phyloP scores from a whole-genome alignment of 2,329 filamentous ascomycete genomes.

The Malbranchea zuffiana region DNA sequence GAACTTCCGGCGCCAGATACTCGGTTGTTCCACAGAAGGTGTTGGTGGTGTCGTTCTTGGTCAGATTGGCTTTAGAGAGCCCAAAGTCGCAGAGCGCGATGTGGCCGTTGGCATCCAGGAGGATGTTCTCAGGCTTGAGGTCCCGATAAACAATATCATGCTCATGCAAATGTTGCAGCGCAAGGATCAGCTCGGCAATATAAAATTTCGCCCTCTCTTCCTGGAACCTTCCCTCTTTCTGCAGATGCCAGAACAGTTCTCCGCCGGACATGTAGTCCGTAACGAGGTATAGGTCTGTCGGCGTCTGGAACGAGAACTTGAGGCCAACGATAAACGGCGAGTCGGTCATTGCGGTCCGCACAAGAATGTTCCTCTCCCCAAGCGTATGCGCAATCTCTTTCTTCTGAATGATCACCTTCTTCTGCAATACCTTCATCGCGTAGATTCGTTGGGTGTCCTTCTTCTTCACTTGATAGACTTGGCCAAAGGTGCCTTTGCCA shows the following conservation, averaged over 20 bases:
- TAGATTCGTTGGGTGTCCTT: slow-evolving; percentile 94
- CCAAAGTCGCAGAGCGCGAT: slow-evolving; percentile 97
- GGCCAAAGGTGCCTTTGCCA: slow-evolving; percentile 94
- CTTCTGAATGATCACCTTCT: slow-evolving; percentile 99
- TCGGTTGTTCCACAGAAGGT: slow-evolving; percentile 98
- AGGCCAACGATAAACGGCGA: slow-evolving; percentile 96
- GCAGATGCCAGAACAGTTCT: slow-evolving; percentile 96
- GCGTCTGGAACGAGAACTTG: slow-evolving; percentile 98
- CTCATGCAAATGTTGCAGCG: slow-evolving; percentile 86
- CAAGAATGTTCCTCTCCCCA: slow-evolving; percentile 91
- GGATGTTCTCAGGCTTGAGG: slow-evolving; percentile 93
- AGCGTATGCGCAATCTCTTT: slow-evolving; percentile 97
- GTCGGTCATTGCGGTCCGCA: slow-evolving; percentile 87
- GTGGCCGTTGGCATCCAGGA: slow-evolving; percentile 92
- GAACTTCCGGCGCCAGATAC: slow-evolving; percentile 88
- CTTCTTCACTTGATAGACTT: slow-evolving; percentile 97
- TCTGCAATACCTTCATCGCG: slow-evolving; percentile 97
- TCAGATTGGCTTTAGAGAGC: slow-evolving; percentile 91
- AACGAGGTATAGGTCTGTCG: slow-evolving; percentile 92
- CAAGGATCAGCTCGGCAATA: slow-evolving; percentile 92
- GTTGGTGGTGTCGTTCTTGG: slow-evolving; percentile 95
- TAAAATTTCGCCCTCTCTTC: slow-evolving; percentile 96
- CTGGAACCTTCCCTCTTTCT: slow-evolving; percentile 91
- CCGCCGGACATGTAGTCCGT: slow-evolving; percentile 99
- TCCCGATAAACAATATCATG: slow-evolving; percentile 98